These are phyloP conservation scores for Cyclotella distinguenda DNA, from an alignment of 108 stramenopile genomes.

Conservation along the genomic window DNA sequence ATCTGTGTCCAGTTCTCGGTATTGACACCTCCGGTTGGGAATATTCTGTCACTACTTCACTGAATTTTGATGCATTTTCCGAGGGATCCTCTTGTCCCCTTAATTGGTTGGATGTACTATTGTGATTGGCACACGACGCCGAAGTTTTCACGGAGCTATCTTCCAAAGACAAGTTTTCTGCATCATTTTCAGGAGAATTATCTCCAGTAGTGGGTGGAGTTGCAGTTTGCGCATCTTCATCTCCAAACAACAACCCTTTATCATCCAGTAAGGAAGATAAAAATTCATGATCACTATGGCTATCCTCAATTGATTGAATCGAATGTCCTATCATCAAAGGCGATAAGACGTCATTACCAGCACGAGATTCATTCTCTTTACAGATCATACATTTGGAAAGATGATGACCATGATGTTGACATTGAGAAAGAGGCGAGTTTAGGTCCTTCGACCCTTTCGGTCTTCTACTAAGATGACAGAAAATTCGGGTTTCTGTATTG, in stretches of 20 bases:
- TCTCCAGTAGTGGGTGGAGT: not conserved
- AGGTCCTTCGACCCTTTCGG: no score
- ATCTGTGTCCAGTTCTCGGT: not conserved
- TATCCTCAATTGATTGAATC: constrained; percentile 1
- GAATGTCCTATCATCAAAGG: constrained; percentile 1
- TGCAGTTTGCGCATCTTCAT: not conserved
- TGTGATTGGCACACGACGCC: constrained; percentile 1
- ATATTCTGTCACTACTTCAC: not conserved
- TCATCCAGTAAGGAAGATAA: constrained; percentile 8
- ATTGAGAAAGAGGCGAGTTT: no score
- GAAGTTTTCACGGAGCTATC: not conserved
- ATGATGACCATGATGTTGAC: not conserved
- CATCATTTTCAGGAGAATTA: not conserved
- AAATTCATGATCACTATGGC: constrained; percentile 15
- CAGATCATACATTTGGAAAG: not conserved
- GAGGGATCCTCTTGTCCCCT: not conserved
- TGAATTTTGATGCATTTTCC: not conserved
- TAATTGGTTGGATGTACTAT: not conserved
- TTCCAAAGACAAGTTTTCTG: not conserved
- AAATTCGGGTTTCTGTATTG: not conserved
- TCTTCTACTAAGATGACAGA: no score
- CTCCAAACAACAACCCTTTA: constrained; percentile 10
- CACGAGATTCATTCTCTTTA: not conserved
- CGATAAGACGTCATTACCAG: not conserved
- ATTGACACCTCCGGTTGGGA: not conserved